Percentiles rank a stretch among this genome's conserved stretches.
phyloP scores from a whole-genome alignment of 2,329 filamentous ascomycete species.

The Xylaria sp. region DNA sequence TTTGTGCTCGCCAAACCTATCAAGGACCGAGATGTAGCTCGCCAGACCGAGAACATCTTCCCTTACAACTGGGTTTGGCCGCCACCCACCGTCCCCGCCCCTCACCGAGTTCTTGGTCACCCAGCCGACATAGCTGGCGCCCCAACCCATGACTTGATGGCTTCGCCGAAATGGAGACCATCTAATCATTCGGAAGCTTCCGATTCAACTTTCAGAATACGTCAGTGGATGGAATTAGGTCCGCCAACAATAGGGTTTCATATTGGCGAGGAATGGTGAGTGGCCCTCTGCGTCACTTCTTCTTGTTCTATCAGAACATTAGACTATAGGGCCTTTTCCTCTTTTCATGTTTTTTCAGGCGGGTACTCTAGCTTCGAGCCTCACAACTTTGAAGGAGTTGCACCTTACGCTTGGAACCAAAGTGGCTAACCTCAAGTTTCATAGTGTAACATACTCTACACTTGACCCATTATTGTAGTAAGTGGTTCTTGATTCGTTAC shows the following conservation, averaged over 20 bases:
- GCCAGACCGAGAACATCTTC: constrained; percentile 49
- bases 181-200: constrained; percentile 69
- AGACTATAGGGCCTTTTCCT: background rate
- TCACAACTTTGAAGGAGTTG: background rate
- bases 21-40: constrained; percentile 51
- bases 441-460: constrained; percentile 72
- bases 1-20: constrained; percentile 73
- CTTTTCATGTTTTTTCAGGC: background rate
- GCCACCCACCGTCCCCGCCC: constrained; percentile 74
- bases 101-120: constrained; percentile 60
- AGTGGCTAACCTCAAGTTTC: background rate
- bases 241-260: constrained; percentile 58
- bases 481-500: constrained; percentile 10
- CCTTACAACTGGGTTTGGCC: constrained; percentile 77
- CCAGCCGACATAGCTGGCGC: constrained; percentile 37
- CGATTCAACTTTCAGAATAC: constrained; percentile 76
- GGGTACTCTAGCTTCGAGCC: background rate
- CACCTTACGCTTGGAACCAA: background rate
- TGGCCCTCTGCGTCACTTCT: background rate
- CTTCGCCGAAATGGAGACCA: constrained; percentile 45
- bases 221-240: constrained; percentile 78
- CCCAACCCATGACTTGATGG: constrained; percentile 34
- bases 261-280: constrained; percentile 59
- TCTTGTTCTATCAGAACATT: background rate
- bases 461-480: constrained; percentile 76